These are phyloP conservation scores for Symbiodinium natans DNA, from an alignment of 73 alveolate species.

Conservation along the genomic window DNA sequence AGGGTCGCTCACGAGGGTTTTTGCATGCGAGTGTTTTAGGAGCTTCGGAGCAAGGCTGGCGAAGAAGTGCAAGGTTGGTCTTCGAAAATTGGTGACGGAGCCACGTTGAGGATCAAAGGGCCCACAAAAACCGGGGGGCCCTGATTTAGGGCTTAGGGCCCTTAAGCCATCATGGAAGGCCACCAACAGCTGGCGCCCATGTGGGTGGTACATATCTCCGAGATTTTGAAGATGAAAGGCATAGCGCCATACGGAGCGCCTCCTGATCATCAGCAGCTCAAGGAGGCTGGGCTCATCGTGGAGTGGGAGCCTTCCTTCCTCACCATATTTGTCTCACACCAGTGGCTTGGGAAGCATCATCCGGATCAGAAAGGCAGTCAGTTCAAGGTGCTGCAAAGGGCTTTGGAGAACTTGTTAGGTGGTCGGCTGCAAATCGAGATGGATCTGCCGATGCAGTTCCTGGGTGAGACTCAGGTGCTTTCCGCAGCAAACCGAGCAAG, in stretches of 20 bases:
- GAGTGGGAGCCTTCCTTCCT: neutral
- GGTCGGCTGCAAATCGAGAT: neutral
- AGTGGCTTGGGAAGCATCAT: slow-evolving; percentile 38
- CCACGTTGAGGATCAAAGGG: no score
- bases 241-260: slow-evolving; percentile 20
- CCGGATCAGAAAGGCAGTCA: slow-evolving; percentile 25
- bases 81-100: no score
- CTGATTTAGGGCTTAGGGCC: no score
- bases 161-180: no score
- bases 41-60: no score
- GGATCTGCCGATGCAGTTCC: slow-evolving; percentile 49
- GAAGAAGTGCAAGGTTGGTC: no score
- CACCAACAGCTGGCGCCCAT: no score
- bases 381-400: neutral
- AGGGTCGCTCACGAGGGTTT: no score
- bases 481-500: slow-evolving; percentile 11
- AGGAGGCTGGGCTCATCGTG: neutral
- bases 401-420: neutral
- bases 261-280: neutral
- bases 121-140: no score
- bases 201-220: slow-evolving; percentile 56
- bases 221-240: neutral
- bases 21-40: no score
- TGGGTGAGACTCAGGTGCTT: slow-evolving; percentile 40
- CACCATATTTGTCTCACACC: slow-evolving; percentile 35